Evolutionary conservation across 73 alveolate genomes (phyloP), one percentile per base, ranked within the genome.

Genomic region (Paraurostyla sp.): DNA sequence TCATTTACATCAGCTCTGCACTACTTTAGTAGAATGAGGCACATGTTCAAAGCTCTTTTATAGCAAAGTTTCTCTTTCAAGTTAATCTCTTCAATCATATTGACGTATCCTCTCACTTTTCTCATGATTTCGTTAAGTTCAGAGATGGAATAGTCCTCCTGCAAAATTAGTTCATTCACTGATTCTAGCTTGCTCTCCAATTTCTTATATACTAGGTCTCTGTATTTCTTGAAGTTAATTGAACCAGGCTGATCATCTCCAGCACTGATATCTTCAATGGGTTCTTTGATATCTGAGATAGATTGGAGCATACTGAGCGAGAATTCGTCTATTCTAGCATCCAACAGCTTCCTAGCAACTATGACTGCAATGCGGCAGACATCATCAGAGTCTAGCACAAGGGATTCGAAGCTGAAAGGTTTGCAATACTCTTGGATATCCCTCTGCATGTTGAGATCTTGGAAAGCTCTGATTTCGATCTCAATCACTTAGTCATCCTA

Each of bases 1-100:
- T 78, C 89, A 78, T 78, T 78, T 9, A 78, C 89, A 54, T 78
- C 89, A 7, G 89, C 89, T 52, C 78, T 78, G 78, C 89, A 78
- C 50, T 78, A 45, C 32, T 78, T 78, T 20, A 78, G 45, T 0
- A 78, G 62, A 23, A 78, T 78, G 15, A 78, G 89, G 32, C 89
- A 78, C 78, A 78, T 36, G 32, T 54, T 78, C 6, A 78, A 60
- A 2, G 89, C 89, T 78, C 89, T 78, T 45, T 78, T 78, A 27
- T 43, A 78, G 58, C 75, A 32, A 2, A 78, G 32, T 78, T 78
- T 78, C 29, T 78, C 89, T 52, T 78, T 78, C 40, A 78, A 45
- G 30, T 51, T 78, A 0, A 78, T 2, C 32, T 78, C 89, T 27
- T 78, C 89, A 20, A 78, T 78, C 30, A 78, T 15, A 32, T 50